Base-by-base conservation (phyloP, 1,284 basidiomycete genomes). In the Ceratobasidium sp. region DNA sequence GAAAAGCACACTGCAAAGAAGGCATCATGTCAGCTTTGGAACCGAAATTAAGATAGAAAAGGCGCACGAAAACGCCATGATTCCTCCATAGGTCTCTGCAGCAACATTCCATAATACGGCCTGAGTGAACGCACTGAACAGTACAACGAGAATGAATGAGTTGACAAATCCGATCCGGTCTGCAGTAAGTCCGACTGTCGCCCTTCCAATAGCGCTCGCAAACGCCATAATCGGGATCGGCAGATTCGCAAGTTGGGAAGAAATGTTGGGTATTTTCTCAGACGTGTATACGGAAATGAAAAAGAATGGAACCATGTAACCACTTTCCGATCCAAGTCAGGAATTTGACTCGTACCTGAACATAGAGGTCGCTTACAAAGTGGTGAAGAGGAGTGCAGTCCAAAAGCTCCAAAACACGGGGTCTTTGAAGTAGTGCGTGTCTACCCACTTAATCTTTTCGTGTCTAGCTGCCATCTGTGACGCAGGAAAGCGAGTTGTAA, bases 71-170 rank as follows among this genome's bases (percentile, higher is more conserved):
- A 77, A 77, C 36, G 61, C 74, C 46, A 77, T 65, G 18, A 76
- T 74, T 0, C 71, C 72, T n/a, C 71, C 55, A 58, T 74, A 77
- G 10, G 59, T 73, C 28, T 62, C 45, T 4, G 57, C 72, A 3
- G 77, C 76, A n/a, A 76, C 75, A 45, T 77, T 76, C 77, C 77
- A 78, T 18, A 73, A 53, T 23, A 76, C 60, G 32, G 76, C 74
- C 34, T 78, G 77, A 9, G 74, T 50, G 28, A 75, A 59, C 2
- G 76, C 76, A n/a, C 75, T 73, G 34, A 78, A 55, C 18, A 75
- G 58, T 16, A 78, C 71, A 32, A 73, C 70, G 43, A 75, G 48
- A 10, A 77, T 74, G 26, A 77, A 75, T n/a, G 75, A 74, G 48
- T 76, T 76, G 23, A 75, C 71, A 23, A 75, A 72, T 23, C 75